Evolutionary conservation across 2,329 filamentous ascomycete species (phyloP).

Genomic region (Penicillium sp.): DNA sequence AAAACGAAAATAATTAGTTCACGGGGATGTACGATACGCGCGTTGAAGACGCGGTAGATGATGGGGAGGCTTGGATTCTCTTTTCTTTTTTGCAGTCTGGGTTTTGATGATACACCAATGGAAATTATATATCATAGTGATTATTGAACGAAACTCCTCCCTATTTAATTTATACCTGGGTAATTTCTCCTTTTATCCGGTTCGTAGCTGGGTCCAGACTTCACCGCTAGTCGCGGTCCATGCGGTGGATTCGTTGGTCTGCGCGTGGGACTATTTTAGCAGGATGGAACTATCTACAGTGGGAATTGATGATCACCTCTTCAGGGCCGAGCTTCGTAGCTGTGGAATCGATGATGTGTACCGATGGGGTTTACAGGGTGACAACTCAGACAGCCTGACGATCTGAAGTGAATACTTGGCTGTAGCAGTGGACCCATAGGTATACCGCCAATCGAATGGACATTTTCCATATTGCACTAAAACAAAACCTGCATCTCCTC

Average conservation of each 20-base stretch:
- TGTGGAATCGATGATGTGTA: background rate
- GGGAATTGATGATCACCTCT: conserved; percentile 6
- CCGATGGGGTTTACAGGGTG: background rate
- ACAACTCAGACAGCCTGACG: background rate
- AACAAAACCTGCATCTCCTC: conserved; percentile 14
- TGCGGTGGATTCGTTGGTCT: conserved; percentile 1
- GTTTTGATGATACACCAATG: conserved; percentile 22
- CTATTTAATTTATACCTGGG: background rate
- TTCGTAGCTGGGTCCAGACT: background rate
- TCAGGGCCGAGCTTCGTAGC: background rate
- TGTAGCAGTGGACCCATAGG: too few species aligned
- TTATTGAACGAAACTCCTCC: conserved; percentile 8
- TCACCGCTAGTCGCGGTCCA: conserved; percentile 1
- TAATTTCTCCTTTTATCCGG: background rate
- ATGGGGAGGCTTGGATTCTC: conserved; percentile 4
- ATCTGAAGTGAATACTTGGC: background rate
- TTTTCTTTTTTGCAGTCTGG: conserved; percentile 3
- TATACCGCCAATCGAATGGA: background rate
- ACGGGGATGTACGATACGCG: conserved; percentile 18
- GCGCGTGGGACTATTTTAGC: background rate
- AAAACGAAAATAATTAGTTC: background rate
- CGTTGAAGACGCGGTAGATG: background rate
- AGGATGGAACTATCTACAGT: background rate
- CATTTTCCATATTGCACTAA: background rate
- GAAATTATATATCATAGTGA: conserved; percentile 23